Evolutionary conservation across 1,139 yeast species (phyloP).

Genomic region (Debaryomyces sp.): DNA sequence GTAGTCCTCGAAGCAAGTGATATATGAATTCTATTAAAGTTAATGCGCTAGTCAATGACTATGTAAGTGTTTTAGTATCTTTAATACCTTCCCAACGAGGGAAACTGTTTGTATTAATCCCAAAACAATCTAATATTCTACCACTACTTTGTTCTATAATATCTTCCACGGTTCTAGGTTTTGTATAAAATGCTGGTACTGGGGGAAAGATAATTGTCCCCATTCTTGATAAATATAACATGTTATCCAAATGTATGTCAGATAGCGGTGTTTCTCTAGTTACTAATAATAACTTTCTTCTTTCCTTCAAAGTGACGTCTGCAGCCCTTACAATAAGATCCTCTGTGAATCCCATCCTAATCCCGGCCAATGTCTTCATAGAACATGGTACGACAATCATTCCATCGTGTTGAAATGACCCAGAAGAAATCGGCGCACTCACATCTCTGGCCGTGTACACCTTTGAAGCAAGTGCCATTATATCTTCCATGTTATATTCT

Average conservation of each 20-base stretch:
- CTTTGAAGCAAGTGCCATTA: slow-evolving; percentile 14
- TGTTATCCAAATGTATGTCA: slow-evolving; percentile 21
- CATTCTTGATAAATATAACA: slow-evolving; percentile 16
- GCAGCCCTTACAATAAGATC: slow-evolving; percentile 22
- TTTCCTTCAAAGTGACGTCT: slow-evolving; percentile 21
- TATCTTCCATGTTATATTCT: slow-evolving; percentile 16
- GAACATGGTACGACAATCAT: slow-evolving; percentile 25
- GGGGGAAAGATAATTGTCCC: slow-evolving; percentile 22
- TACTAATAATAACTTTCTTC: slow-evolving; percentile 17
- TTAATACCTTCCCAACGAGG: slow-evolving; percentile 21
- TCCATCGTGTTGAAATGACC: slow-evolving; percentile 23
- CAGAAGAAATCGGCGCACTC: slow-evolving; percentile 21
- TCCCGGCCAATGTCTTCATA: slow-evolving; percentile 22
- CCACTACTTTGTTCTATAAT: slow-evolving; percentile 20
- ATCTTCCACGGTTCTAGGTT: slow-evolving; percentile 18
- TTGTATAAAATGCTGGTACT: slow-evolving; percentile 22
- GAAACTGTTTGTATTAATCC: slow-evolving; percentile 16
- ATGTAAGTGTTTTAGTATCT: neutral
- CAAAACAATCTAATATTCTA: slow-evolving; percentile 18
- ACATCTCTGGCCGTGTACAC: slow-evolving; percentile 18
- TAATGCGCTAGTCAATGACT: neutral
- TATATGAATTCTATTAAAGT: neutral
- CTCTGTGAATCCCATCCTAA: slow-evolving; percentile 21
- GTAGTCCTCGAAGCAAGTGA: too few relatives aligned
- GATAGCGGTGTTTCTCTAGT: slow-evolving; percentile 23